Evolutionary conservation across 371 early-diverging fungal species (phyloP).

Genomic region (Chytridium lagenaria): DNA sequence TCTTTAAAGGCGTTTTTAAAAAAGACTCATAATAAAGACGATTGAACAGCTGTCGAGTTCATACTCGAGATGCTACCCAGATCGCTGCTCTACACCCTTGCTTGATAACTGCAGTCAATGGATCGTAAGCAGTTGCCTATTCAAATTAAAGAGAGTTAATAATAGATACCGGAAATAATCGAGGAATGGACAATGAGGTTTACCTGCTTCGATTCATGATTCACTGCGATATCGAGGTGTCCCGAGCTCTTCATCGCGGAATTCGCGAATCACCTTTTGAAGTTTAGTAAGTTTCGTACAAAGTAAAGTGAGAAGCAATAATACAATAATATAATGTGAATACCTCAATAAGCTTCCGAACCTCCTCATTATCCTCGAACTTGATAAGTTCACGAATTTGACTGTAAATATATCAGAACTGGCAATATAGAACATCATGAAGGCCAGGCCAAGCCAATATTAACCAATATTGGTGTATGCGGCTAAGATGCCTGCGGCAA

Average conservation of each 20-base stretch:
- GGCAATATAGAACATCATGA: neutral
- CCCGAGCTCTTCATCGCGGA: constrained; percentile 96
- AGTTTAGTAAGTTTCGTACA: neutral
- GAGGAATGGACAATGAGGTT: neutral
- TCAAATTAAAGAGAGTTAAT: neutral
- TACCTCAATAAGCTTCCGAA: constrained; percentile 62
- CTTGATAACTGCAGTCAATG: constrained; percentile 74
- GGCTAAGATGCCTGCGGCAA: neutral
- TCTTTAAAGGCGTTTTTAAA: neutral
- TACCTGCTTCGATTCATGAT: constrained; percentile 82
- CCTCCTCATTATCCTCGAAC: constrained; percentile 67
- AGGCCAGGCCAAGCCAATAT: neutral
- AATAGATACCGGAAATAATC: no score
- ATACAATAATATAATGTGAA: neutral
- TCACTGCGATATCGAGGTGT: constrained; percentile 90
- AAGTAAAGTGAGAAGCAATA: neutral
- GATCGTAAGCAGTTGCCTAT: constrained; percentile 75
- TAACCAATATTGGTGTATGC: neutral
- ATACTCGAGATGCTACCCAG: constrained; percentile 73
- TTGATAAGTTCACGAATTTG: constrained; percentile 75
- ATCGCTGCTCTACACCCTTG: constrained; percentile 86
- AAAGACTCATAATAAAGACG: constrained; percentile 64
- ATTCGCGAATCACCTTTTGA: constrained; percentile 73
- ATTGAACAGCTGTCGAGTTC: constrained; percentile 79
- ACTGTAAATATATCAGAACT: no score